Evolutionary conservation across 257 asterid species (phyloP).

Genomic region (Solanum piurae): DNA sequence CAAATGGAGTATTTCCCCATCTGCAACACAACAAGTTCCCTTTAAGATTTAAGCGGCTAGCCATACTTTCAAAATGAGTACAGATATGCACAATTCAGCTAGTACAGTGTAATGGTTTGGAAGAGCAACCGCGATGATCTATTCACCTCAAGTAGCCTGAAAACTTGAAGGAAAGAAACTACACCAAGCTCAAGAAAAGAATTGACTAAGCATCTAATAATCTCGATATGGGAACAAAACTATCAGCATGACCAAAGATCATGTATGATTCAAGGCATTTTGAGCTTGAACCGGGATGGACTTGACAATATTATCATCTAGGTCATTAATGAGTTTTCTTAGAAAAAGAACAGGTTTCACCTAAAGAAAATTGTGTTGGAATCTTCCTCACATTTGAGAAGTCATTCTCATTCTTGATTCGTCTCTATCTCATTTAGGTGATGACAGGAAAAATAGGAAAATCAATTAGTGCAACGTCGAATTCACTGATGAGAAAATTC

Average conservation of each 20-base stretch:
- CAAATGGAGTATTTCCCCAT: slow-evolving; percentile 78
- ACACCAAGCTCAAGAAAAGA: not conserved
- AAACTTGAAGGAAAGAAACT: not conserved
- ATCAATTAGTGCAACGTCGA: not conserved
- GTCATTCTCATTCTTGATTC: not conserved
- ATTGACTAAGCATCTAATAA: not conserved
- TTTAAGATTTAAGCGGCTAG: slow-evolving; percentile 1
- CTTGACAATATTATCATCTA: not conserved
- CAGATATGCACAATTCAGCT: not conserved
- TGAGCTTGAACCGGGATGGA: not conserved
- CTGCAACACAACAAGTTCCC: slow-evolving; percentile 27
- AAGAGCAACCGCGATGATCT: not conserved
- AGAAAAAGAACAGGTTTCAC: not conserved
- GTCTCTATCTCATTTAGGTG: not conserved
- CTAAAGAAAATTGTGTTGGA: not conserved
- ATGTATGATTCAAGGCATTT: not conserved
- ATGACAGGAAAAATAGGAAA: not conserved
- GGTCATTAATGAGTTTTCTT: not conserved
- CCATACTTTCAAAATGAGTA: not conserved
- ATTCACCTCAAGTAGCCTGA: not conserved
- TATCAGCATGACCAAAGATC: not conserved
- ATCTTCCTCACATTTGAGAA: not conserved
- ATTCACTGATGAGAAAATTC: not conserved
- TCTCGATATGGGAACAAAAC: not conserved
- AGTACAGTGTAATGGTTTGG: not conserved